Base-by-base conservation (phyloP, 768 basidiomycete genomes). In the Pulveroboletus sp. region DNA sequence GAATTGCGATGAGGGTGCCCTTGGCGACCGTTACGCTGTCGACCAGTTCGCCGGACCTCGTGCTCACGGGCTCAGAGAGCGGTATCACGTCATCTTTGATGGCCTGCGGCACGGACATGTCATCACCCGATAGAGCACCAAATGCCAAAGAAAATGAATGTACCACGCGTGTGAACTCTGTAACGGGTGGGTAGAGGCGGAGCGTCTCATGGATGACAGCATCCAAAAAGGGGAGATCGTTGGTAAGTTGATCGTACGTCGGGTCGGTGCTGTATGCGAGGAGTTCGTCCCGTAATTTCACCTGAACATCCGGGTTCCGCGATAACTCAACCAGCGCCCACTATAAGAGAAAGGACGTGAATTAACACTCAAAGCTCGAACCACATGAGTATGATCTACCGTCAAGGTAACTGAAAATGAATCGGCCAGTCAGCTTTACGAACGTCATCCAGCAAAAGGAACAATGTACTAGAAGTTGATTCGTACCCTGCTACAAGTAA, bases 271-370 rank as follows among this genome's bases (percentile, higher is more conserved):
- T 63, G 41, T 75, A 74, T 17, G 66, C 58, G 5, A 67, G 49
- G 13, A 84, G 69, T 41, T 84, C 81, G 2, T 74, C 66, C 32
- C 81, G 73, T 5, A 83, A 61, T 38, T 67, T 74, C n/a, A 65
- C 57, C 59, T 84, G 81, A 9, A 70, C 64, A 20, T 77, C 69
- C 0, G 64, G 72, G 47, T 77, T 59, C 24, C 68, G 69, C 2
- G 67, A 72, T 0, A 84, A 69, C 51, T 83, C 81, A n/a, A 84
- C 72, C 0, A 85, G 66, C 1, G 78, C 75, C 80, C 82, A 84
- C 77, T 77, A 20, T 13, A 21, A 8, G 8, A 10, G n/a, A n/a
- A n/a, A n/a, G n/a, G 14, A n/a, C 39, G 27, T 29, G 2, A 27
- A 34, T 23, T 0, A 13, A 21, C 19, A 27, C 1, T 17, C 9